These are phyloP conservation scores for Aspergillus indologenus DNA, from an alignment of 495 filamentous ascomycete genomes.

Conservation along the genomic window DNA sequence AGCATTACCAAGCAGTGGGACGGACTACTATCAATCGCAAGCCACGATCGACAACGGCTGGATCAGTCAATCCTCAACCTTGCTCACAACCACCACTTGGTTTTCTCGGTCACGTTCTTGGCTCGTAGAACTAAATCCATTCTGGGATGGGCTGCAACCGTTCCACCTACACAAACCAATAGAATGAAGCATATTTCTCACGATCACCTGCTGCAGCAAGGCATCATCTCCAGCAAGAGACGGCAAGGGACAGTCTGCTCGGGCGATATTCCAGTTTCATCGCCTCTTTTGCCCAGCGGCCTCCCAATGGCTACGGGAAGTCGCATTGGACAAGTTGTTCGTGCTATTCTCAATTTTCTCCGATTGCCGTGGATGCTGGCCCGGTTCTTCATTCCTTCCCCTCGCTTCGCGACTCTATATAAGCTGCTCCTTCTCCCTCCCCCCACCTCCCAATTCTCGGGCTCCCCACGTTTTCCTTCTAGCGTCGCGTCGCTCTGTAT, in stretches of 20 bases:
- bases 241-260: background rate
- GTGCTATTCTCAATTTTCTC: background rate
- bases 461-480: background rate
- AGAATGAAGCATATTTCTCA: background rate
- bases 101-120: background rate
- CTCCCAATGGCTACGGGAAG: background rate
- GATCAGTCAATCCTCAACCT: background rate
- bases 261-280: background rate
- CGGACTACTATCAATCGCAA: background rate
- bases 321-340: background rate
- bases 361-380: background rate
- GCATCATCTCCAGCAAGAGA: background rate
- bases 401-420: background rate
- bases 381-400: background rate
- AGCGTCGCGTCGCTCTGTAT: background rate
- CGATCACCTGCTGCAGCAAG: background rate
- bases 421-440: background rate
- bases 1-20: background rate
- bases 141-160: background rate
- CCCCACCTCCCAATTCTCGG: background rate
- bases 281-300: background rate
- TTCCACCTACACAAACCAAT: background rate
- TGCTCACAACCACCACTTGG: background rate
- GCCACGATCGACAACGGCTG: background rate
- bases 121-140: background rate